Evolutionary conservation across 1,139 yeast species (phyloP), one percentile per base, ranked within the genome.

Genomic region (Sugiyamaella neomexicana): DNA sequence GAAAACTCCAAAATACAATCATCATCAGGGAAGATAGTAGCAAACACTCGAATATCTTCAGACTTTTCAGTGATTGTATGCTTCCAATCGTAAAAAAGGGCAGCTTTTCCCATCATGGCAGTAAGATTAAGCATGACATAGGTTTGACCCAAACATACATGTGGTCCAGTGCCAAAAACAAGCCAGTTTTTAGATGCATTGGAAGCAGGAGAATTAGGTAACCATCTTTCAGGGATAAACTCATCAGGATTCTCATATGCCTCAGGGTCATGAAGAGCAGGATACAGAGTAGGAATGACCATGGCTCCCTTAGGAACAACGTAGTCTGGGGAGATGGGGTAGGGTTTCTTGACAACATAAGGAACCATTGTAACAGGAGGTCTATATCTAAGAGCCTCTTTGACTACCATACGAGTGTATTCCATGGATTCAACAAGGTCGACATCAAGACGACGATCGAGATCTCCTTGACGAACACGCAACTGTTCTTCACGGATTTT

Each of bases 331-430:
- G 91, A 80, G 52, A 93, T 83, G 49, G 96, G 96, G 78, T 87
- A 93, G 13, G 79, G 75, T 71, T 89, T 78, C 79, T 93, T 93
- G 56, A 82, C 97, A 60, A 89, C 89, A 70, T 93, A 93, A 50
- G 99, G 99, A 58, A 93, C 98, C 99, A 93, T 93, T 57, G 90
- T 71, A 61, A 93, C 99, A 5, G 99, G 99, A 36, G 99, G 99
- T 73, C 98, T 86, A 76, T 87, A 87, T 72, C 99, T 86, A 64
- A 93, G 80, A 55, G 93, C 77, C 76, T 93, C 99, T 75, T 83
- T 88, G 58, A 93, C 96, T 59, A 89, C 97, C 83, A 85, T 83
- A 66, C 80, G 79, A 29, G 99, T 91, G 76, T 89, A 93, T 34
- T 75, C 78, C 99, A 93, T 93, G 65, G 84, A 68, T 60, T 87